A percentile compares a stretch with the other conserved stretches of the same genome.
Conservation (phyloP, 768 basidiomycete species). For the Hydnomerulius pinastri region DNA sequence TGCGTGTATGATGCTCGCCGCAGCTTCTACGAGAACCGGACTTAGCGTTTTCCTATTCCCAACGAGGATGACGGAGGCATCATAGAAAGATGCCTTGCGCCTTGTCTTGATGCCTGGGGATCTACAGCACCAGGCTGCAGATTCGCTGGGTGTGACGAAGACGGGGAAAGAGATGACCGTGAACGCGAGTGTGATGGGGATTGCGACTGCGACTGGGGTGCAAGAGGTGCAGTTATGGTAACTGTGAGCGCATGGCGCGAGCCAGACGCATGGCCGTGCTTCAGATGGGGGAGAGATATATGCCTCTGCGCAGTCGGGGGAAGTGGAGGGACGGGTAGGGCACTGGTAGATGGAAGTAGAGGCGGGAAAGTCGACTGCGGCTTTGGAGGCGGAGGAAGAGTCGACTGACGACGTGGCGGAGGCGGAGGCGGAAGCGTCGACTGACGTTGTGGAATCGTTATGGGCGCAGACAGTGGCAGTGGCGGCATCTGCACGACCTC, state of each 20-base stretch:
- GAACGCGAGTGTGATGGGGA: constrained; percentile 1
- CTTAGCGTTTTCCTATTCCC: constrained; percentile 42
- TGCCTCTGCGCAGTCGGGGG: constrained; percentile 12
- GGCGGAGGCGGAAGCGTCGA: too few species aligned
- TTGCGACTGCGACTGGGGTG: background rate
- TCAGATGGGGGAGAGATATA: constrained; percentile 24
- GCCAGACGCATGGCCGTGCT: constrained; percentile 4
- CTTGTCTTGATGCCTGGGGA: background rate
- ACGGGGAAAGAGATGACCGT: constrained; percentile 1
- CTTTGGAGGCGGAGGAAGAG: background rate
- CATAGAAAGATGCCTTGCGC: constrained; percentile 20
- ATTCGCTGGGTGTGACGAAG: background rate
- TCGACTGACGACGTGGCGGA: background rate
- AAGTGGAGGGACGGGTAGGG: background rate
- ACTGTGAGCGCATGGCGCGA: constrained; percentile 1
- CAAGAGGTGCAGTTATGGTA: constrained; percentile 3
- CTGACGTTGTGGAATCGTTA: too few species aligned
- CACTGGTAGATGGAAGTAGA: background rate
- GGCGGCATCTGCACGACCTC: background rate
- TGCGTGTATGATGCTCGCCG: constrained; percentile 66
- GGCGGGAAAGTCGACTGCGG: constrained; percentile 6
- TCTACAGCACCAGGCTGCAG: background rate
- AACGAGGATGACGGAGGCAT: constrained; percentile 10
- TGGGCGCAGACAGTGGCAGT: constrained; percentile 11
- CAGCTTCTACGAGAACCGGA: constrained; percentile 62